Conservation (phyloP, 108 stramenopile genomes). For the Cyclostephanos invisitatus region DNA sequence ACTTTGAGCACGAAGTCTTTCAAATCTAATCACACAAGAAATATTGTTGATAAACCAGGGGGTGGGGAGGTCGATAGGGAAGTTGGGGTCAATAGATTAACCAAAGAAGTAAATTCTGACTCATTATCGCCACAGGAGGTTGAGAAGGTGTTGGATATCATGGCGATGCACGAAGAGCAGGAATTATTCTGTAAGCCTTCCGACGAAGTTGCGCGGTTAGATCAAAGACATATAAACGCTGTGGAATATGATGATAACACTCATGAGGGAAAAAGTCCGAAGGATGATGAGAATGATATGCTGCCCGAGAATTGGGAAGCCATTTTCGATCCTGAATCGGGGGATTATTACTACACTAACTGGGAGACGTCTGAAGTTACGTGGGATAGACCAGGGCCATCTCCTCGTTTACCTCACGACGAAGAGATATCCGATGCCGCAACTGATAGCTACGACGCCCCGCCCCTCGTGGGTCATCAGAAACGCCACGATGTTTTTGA, state of each 20-base stretch:
- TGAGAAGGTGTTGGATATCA: neutral
- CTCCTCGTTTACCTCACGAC: neutral
- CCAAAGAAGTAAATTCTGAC: neutral
- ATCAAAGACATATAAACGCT: neutral
- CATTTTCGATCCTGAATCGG: slow-evolving; percentile 67
- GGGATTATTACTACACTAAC: slow-evolving; percentile 80
- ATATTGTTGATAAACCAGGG: neutral
- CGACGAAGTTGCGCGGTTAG: neutral
- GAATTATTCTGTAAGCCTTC: slow-evolving; percentile 12
- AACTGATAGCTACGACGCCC: neutral
- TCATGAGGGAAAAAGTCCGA: neutral
- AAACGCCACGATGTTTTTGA: neutral
- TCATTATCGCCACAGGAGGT: neutral
- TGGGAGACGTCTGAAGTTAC: slow-evolving; percentile 73
- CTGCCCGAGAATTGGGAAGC: slow-evolving; percentile 79
- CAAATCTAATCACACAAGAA: neutral
- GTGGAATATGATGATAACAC: slow-evolving; percentile 4
- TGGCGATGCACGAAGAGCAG: slow-evolving; percentile 29
- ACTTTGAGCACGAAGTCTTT: slow-evolving; percentile 4
- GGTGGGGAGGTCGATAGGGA: neutral
- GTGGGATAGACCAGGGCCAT: slow-evolving; percentile 66
- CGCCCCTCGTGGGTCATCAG: neutral
- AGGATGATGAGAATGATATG: neutral
- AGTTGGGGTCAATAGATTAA: neutral
- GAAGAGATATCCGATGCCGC: neutral